Percentiles rank a stretch among this genome's conserved stretches.
These are phyloP conservation scores for Candida gigantensis DNA, from an alignment of 1,139 yeast species.

Conservation along the genomic window DNA sequence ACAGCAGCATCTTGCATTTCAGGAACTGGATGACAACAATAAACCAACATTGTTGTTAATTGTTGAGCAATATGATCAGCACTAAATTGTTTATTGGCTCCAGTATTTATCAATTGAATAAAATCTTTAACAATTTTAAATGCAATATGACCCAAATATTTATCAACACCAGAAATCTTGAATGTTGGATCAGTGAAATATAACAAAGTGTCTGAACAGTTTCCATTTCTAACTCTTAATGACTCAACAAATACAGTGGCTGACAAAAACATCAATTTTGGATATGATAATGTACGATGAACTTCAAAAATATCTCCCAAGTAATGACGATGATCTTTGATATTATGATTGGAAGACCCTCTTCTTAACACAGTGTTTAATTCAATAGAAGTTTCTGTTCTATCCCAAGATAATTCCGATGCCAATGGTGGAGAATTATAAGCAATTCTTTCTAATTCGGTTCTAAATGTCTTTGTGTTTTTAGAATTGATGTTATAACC, in stretches of 20 bases:
- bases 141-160: conserved; percentile 66
- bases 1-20: conserved; percentile 81
- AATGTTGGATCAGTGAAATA: conserved; percentile 89
- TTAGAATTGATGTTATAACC: conserved; percentile 72
- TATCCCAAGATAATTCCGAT: conserved; percentile 79
- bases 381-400: conserved; percentile 89
- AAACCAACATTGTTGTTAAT: conserved; percentile 63
- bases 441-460: conserved; percentile 70
- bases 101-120: conserved; percentile 43
- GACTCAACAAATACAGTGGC: conserved; percentile 80
- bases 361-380: conserved; percentile 88
- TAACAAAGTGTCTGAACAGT: conserved; percentile 69
- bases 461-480: conserved; percentile 47
- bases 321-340: conserved; percentile 70
- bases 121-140: conserved; percentile 61
- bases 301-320: conserved; percentile 52
- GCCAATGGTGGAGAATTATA: conserved; percentile 91
- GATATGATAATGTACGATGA: conserved; percentile 62
- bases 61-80: conserved; percentile 69
- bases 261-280: conserved; percentile 86
- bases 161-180: conserved; percentile 69
- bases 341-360: conserved; percentile 82
- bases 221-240: conserved; percentile 76
- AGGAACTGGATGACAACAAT: conserved; percentile 76
- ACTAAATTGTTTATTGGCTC: conserved; percentile 53